A percentile compares a stretch with the other conserved stretches of the same genome.
Conservation (phyloP, 495 filamentous ascomycete species). For the Pyrenopolyporus hunteri region DNA sequence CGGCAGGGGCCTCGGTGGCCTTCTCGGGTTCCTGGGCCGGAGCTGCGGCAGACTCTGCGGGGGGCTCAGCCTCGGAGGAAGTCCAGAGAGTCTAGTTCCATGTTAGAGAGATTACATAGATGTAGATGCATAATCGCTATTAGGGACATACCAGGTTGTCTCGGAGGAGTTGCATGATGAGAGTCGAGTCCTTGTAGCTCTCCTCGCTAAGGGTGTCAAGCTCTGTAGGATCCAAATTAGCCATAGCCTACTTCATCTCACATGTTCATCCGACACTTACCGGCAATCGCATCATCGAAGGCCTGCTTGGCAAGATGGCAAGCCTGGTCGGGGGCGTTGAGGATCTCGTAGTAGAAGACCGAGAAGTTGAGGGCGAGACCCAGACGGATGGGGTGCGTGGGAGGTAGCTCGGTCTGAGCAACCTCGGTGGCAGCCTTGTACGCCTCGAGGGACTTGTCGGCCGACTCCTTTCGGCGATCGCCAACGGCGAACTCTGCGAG, state of each 20-base stretch:
- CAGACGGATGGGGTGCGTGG: constrained; percentile 98
- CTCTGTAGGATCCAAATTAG: constrained; percentile 62
- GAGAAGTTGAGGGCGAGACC: constrained; percentile 99
- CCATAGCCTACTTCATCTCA: background rate
- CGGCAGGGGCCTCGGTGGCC: constrained; percentile 51
- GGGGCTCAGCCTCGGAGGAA: constrained; percentile 92
- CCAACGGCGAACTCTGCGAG: constrained; percentile 98
- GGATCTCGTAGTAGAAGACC: constrained; percentile 99
- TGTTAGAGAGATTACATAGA: constrained; percentile 20
- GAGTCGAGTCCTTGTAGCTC: constrained; percentile 99
- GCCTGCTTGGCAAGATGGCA: constrained; percentile 99
- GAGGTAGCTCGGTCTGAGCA: constrained; percentile 95
- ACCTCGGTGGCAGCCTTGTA: constrained; percentile 99
- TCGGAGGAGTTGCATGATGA: constrained; percentile 99
- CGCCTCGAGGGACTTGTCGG: constrained; percentile 94
- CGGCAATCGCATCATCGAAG: constrained; percentile 98
- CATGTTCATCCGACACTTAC: constrained; percentile 55
- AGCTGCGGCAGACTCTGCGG: constrained; percentile 68
- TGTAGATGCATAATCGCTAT: background rate
- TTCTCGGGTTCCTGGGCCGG: constrained; percentile 61
- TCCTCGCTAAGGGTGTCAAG: constrained; percentile 98
- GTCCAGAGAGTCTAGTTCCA: constrained; percentile 91
- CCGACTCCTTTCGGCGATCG: constrained; percentile 96
- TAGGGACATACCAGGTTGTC: constrained; percentile 96
- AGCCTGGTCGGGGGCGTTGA: constrained; percentile 97